A percentile compares a stretch with the other conserved stretches of the same genome.
These are phyloP conservation scores for Trypanosoma vivax DNA, from an alignment of 208 protist species.

Conservation along the genomic window DNA sequence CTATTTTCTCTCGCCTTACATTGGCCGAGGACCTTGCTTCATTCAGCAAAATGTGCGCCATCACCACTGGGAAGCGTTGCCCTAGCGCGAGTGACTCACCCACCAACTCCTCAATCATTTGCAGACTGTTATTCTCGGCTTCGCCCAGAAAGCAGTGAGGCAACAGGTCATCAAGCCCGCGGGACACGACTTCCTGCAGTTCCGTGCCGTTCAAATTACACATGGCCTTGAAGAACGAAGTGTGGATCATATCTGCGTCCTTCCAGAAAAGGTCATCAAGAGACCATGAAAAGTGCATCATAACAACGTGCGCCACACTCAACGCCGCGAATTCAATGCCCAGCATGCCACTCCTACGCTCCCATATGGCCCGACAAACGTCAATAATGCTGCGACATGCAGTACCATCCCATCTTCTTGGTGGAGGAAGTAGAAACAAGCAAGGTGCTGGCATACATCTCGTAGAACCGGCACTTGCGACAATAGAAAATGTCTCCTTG, in stretches of 20 bases:
- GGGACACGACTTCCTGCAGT: constrained; percentile 6
- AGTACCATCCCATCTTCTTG: not conserved
- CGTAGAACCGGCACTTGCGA: not conserved
- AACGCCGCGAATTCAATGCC: constrained; percentile 7
- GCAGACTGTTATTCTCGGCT: not conserved
- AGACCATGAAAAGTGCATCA: constrained; percentile 26
- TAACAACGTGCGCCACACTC: constrained; percentile 14
- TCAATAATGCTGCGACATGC: constrained; percentile 12
- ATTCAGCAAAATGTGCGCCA: constrained; percentile 26
- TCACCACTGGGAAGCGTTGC: constrained; percentile 7
- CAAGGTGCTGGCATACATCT: not conserved
- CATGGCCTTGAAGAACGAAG: constrained; percentile 27
- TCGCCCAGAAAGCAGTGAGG: constrained; percentile 16
- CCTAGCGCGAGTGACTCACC: not conserved
- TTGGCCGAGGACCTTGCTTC: not conserved
- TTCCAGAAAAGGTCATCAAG: constrained; percentile 26
- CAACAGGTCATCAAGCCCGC: constrained; percentile 19
- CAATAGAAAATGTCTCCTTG: not conserved
- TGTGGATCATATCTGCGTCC: constrained; percentile 14
- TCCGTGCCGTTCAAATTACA: constrained; percentile 19
- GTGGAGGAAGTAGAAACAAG: not conserved
- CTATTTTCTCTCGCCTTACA: constrained; percentile 11
- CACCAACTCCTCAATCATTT: constrained; percentile 7
- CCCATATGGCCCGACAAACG: constrained; percentile 19
- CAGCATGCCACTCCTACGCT: not conserved